phyloP scores from a whole-genome alignment of 495 filamentous ascomycete genomes.

The Neurospora sp. region DNA sequence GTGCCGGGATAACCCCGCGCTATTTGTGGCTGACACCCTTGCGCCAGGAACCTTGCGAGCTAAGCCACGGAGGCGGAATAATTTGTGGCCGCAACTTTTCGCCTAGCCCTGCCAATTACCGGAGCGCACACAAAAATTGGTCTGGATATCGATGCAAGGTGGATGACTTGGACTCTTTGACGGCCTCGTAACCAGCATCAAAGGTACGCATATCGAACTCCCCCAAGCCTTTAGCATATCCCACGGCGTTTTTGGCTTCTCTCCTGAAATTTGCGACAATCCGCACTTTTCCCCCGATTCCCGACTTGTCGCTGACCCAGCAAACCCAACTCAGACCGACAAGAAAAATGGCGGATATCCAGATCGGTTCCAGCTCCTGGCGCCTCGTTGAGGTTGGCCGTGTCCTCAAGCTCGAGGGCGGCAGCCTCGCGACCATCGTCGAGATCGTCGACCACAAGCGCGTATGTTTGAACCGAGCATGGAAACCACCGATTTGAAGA shows the following conservation, averaged over 20 bases:
- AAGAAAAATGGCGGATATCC: slow-evolving; percentile 26
- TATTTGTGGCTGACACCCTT: neutral
- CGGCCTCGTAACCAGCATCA: slow-evolving; percentile 24
- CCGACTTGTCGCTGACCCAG: slow-evolving; percentile 18
- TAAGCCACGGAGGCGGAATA: slow-evolving; percentile 18
- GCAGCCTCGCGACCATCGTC: slow-evolving; percentile 85
- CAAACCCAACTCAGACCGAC: slow-evolving; percentile 13
- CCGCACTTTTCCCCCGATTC: slow-evolving; percentile 7
- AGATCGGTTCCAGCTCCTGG: slow-evolving; percentile 42
- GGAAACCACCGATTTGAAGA: slow-evolving; percentile 4
- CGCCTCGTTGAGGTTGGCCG: slow-evolving; percentile 96
- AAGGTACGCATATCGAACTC: slow-evolving; percentile 22
- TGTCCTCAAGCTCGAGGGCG: slow-evolving; percentile 65
- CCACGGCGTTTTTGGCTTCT: slow-evolving; percentile 4
- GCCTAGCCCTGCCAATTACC: slow-evolving; percentile 28
- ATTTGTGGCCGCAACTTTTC: slow-evolving; percentile 25
- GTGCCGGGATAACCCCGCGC: neutral
- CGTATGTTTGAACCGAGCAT: slow-evolving; percentile 51
- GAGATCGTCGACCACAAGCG: slow-evolving; percentile 99
- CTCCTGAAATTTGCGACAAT: slow-evolving; percentile 6
- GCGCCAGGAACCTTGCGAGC: neutral
- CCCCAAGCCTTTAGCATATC: slow-evolving; percentile 5
- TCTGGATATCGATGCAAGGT: slow-evolving; percentile 26
- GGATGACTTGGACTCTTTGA: slow-evolving; percentile 27
- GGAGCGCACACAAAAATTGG: slow-evolving; percentile 26